These are phyloP conservation scores for Antitrichia curtipendula DNA, from an alignment of 225 moss, liverwort and hornwort species.

Conservation along the genomic window DNA sequence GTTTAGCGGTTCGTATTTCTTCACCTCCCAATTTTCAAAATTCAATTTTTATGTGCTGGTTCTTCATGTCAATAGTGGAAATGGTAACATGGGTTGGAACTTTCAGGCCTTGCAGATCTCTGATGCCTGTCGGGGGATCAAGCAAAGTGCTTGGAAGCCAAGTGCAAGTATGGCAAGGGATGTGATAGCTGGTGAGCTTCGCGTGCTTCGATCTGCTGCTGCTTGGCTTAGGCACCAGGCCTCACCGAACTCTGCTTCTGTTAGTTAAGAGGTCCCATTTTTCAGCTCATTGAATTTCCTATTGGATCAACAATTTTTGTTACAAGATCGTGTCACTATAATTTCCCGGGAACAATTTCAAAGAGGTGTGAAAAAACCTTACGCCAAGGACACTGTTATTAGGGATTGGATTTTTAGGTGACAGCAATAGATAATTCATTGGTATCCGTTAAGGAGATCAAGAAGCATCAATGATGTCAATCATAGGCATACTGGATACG, in stretches of 20 bases:
- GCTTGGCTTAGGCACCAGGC: slow-evolving; percentile 71
- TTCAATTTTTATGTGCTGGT: not conserved
- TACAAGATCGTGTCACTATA: not conserved
- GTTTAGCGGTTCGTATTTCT: slow-evolving; percentile 49
- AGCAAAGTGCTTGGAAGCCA: slow-evolving; percentile 48
- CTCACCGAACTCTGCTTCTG: slow-evolving; percentile 24
- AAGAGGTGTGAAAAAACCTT: not conserved
- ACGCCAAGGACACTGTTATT: not conserved
- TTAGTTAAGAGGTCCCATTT: not conserved
- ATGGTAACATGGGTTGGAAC: not conserved
- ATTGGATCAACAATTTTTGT: not conserved
- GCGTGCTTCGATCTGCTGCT: slow-evolving; percentile 68
- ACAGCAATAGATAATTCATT: not conserved
- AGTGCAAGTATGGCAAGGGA: slow-evolving; percentile 66
- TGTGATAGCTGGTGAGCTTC: slow-evolving; percentile 70
- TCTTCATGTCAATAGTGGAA: not conserved
- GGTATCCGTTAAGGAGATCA: not conserved
- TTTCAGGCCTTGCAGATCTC: slow-evolving; percentile 61
- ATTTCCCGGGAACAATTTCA: not conserved
- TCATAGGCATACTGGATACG: not conserved
- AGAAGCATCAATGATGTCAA: not conserved
- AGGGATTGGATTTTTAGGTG: not conserved
- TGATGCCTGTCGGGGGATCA: slow-evolving; percentile 44
- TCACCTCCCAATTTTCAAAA: not conserved
- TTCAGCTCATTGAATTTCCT: not conserved